phyloP scores from a whole-genome alignment of 495 filamentous ascomycete species.

The Recurvomyces mirabilis region DNA sequence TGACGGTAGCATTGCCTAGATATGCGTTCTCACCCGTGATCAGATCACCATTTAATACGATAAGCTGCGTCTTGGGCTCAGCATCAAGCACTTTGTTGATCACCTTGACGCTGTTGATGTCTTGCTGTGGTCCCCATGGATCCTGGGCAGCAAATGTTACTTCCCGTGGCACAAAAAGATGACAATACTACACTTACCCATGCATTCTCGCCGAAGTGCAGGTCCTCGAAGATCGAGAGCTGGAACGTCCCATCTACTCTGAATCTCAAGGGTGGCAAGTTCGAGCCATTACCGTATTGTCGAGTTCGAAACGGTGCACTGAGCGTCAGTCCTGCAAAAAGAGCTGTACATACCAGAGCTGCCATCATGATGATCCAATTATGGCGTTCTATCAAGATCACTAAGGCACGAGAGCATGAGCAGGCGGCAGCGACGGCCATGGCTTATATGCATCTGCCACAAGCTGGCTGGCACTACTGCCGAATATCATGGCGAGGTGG shows the following conservation, averaged over 20 bases:
- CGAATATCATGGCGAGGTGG: no score
- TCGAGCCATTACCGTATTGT: background rate
- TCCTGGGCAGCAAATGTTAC: no score
- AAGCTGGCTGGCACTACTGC: background rate
- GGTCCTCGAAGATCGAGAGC: slow-evolving; percentile 45
- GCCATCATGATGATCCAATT: background rate
- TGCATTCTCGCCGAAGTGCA: slow-evolving; percentile 55
- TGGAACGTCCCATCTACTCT: slow-evolving; percentile 8
- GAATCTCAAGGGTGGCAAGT: slow-evolving; percentile 1
- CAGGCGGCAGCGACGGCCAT: background rate
- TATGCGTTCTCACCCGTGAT: slow-evolving; percentile 59
- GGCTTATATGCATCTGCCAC: slow-evolving; percentile 1
- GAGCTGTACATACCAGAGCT: background rate
- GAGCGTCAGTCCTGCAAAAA: background rate
- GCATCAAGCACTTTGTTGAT: slow-evolving; percentile 48
- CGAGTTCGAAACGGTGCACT: background rate
- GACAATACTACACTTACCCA: no score
- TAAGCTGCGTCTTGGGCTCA: slow-evolving; percentile 43
- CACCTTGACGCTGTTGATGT: slow-evolving; percentile 47
- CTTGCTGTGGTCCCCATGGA: slow-evolving; percentile 48
- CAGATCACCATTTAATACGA: slow-evolving; percentile 64
- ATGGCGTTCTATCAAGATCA: background rate
- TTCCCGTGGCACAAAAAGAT: no score
- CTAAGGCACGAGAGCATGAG: background rate
- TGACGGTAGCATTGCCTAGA: slow-evolving; percentile 44